A percentile compares a stretch with the other conserved stretches of the same genome.
phyloP scores from a whole-genome alignment of 148 eudicot genomes.

The Polygonum maritimum region DNA sequence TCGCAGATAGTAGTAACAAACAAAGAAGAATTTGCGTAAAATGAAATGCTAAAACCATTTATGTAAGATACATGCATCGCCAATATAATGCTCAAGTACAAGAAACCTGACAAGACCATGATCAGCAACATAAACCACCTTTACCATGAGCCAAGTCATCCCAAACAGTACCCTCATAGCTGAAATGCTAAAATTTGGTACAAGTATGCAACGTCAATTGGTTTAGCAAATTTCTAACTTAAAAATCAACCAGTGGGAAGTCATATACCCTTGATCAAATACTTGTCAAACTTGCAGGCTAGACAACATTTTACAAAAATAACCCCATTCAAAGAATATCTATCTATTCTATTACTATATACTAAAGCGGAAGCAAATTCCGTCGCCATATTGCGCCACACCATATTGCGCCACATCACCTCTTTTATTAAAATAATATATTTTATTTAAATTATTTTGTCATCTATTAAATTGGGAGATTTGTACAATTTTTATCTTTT shows the following conservation, averaged over 20 bases:
- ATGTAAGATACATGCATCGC: neutral
- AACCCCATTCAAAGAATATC: no score
- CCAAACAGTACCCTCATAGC: slow-evolving; percentile 97
- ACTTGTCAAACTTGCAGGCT: neutral
- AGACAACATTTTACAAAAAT: no score
- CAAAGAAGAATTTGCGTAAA: neutral
- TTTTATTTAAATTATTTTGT: no score
- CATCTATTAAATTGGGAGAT: no score
- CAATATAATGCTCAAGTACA: neutral
- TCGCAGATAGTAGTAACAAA: slow-evolving; percentile 2
- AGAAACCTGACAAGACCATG: slow-evolving; percentile 77
- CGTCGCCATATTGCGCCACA: no score
- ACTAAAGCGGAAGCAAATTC: no score
- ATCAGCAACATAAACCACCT: slow-evolving; percentile 78
- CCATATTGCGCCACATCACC: no score
- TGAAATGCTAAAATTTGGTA: slow-evolving; percentile 10
- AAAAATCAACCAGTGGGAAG: neutral
- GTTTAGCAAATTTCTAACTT: neutral
- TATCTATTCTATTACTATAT: no score
- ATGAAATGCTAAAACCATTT: neutral
- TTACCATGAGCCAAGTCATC: slow-evolving; percentile 94
- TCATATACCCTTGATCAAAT: neutral
- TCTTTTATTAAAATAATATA: no score
- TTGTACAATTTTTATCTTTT: no score
- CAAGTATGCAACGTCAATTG: neutral